phyloP scores from a whole-genome alignment of 306 rosid genomes.

The Prunus mongolica region DNA sequence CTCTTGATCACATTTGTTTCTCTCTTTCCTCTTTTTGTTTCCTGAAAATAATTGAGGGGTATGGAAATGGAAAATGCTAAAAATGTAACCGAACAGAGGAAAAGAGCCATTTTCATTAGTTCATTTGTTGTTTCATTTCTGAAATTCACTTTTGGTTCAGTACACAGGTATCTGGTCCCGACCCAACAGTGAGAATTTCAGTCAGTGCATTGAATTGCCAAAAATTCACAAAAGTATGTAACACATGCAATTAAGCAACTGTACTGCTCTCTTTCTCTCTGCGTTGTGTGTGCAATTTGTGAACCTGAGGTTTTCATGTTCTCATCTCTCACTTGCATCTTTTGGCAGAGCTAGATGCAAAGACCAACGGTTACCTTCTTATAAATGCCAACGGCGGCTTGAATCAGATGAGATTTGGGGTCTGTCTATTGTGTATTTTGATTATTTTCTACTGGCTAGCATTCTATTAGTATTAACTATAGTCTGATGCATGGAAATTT shows the following conservation, averaged over 20 bases:
- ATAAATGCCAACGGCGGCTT: constrained; percentile 97
- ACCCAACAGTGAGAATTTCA: constrained; percentile 66
- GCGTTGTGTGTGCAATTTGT: background rate
- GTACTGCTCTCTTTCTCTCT: constrained; percentile 20
- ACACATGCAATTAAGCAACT: constrained; percentile 5
- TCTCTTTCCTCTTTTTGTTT: background rate
- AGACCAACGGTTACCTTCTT: constrained; percentile 83
- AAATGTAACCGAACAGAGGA: background rate
- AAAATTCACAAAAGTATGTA: constrained; percentile 62
- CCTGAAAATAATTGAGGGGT: background rate
- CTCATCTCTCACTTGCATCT: constrained; percentile 17
- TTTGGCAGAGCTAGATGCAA: constrained; percentile 54
- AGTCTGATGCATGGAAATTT: constrained; percentile 36
- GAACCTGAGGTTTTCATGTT: constrained; percentile 19
- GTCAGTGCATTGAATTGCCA: constrained; percentile 59
- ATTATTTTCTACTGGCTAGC: constrained; percentile 9
- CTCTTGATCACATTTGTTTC: background rate
- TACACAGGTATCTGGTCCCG: constrained; percentile 63
- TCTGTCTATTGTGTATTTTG: constrained; percentile 50
- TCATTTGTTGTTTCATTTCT: constrained; percentile 15
- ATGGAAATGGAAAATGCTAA: background rate
- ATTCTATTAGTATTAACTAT: constrained; percentile 20
- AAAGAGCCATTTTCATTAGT: background rate
- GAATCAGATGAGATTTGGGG: constrained; percentile 99
- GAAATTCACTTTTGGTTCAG: constrained; percentile 54